Evolutionary conservation across 768 basidiomycete genomes (phyloP).

Genomic region (Cyathus striatus): DNA sequence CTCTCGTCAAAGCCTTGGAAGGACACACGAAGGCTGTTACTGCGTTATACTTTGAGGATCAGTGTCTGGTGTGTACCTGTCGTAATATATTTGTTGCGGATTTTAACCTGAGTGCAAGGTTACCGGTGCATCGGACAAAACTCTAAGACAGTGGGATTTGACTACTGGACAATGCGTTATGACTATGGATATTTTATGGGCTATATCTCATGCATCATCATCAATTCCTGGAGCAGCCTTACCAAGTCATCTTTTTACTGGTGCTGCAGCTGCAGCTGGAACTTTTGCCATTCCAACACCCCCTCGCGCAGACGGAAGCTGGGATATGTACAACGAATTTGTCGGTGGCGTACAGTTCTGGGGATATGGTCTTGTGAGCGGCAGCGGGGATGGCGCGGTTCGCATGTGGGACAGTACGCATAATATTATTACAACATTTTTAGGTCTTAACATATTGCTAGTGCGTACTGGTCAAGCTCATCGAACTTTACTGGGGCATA

Average conservation of each 20-base stretch:
- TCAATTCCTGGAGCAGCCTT: slow-evolving; percentile 32
- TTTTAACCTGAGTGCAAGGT: slow-evolving; percentile 48
- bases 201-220: slow-evolving; percentile 83
- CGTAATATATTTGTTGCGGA: slow-evolving; percentile 1
- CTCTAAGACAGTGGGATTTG: slow-evolving; percentile 97
- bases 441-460: slow-evolving; percentile 19
- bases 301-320: slow-evolving; percentile 83
- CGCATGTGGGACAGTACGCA: slow-evolving; percentile 99
- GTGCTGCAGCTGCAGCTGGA: slow-evolving; percentile 50
- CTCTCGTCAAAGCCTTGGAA: too few relatives aligned
- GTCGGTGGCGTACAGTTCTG: slow-evolving; percentile 98
- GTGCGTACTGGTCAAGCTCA: slow-evolving; percentile 98
- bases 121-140: slow-evolving; percentile 97
- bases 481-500: slow-evolving; percentile 89
- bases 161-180: slow-evolving; percentile 96
- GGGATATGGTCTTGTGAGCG: slow-evolving; percentile 96
- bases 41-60: slow-evolving; percentile 91
- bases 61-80: slow-evolving; percentile 65
- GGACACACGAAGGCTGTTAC: slow-evolving; percentile 94
- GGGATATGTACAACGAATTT: slow-evolving; percentile 96
- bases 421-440: background rate
- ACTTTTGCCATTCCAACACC: slow-evolving; percentile 81
- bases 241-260: slow-evolving; percentile 44
- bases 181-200: slow-evolving; percentile 99
- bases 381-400: slow-evolving; percentile 95